A percentile compares a stretch with the other conserved stretches of the same genome.
phyloP scores from a whole-genome alignment of 1,284 basidiomycete genomes.

The Sporisorium sorghi region DNA sequence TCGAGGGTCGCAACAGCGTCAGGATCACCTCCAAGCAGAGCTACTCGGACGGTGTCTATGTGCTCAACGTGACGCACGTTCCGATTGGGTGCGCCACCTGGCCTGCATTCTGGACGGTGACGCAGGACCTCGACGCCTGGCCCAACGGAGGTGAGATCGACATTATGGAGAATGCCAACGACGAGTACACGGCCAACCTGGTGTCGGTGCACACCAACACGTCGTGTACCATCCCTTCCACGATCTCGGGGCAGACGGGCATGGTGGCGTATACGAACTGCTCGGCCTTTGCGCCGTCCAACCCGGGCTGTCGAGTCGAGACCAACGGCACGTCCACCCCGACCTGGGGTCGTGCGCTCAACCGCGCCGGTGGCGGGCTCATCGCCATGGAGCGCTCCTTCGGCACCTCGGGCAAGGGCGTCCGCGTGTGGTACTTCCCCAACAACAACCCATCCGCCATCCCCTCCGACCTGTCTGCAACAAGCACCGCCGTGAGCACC shows the following conservation, averaged over 20 bases:
- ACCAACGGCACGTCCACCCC: conserved; percentile 55
- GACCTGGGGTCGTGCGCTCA: conserved; percentile 60
- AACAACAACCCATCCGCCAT: conserved; percentile 23
- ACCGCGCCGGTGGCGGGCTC: conserved; percentile 59
- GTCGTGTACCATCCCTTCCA: conserved; percentile 41
- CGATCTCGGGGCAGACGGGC: conserved; percentile 39
- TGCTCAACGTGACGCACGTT: conserved; percentile 63
- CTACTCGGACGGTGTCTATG: conserved; percentile 63
- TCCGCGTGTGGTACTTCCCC: conserved; percentile 66
- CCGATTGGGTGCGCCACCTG: conserved; percentile 64
- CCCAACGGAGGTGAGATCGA: conserved; percentile 68
- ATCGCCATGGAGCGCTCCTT: conserved; percentile 66
- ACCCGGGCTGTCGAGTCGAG: conserved; percentile 60
- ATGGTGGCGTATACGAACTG: conserved; percentile 56
- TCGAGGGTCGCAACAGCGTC: conserved; percentile 56
- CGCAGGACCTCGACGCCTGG: conserved; percentile 50
- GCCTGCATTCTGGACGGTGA: conserved; percentile 69
- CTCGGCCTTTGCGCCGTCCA: conserved; percentile 40
- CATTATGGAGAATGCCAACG: conserved; percentile 66
- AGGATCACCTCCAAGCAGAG: conserved; percentile 60
- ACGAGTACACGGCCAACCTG: conserved; percentile 55
- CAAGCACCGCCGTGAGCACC: conserved; percentile 44
- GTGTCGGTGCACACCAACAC: conserved; percentile 58
- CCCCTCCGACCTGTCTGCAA: conserved; percentile 52
- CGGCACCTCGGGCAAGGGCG: conserved; percentile 58